Percentiles rank a stretch among this genome's conserved stretches.
phyloP scores from a whole-genome alignment of 495 filamentous ascomycete genomes.

The Recurvomyces mirabilis region DNA sequence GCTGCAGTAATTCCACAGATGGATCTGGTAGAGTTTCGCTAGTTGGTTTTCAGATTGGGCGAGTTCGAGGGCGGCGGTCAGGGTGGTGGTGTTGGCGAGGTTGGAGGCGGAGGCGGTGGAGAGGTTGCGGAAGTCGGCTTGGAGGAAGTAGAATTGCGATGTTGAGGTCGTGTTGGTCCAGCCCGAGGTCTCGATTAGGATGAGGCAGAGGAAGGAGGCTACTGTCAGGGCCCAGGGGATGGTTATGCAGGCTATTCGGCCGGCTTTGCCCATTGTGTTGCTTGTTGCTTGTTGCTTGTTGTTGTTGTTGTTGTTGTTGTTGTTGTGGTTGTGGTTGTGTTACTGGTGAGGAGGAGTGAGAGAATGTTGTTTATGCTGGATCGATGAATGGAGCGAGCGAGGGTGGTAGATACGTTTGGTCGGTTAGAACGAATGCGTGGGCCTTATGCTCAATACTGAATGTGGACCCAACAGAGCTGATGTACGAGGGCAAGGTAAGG shows the following conservation, averaged over 20 bases:
- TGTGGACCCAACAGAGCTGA: too few species aligned
- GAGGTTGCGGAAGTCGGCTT: conserved; percentile 28
- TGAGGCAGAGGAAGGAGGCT: conserved; percentile 57
- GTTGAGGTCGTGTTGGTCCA: conserved; percentile 41
- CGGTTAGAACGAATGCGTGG: too few species aligned
- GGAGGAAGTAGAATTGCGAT: conserved; percentile 58
- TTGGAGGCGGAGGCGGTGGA: conserved; percentile 8
- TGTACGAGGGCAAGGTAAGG: too few species aligned
- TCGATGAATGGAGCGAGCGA: too few species aligned
- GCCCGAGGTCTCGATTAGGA: conserved; percentile 62
- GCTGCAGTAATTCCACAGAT: conserved; percentile 78
- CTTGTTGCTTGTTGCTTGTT: too few species aligned
- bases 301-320: too few species aligned
- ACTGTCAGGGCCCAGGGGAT: conserved; percentile 53
- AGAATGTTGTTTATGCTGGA: background rate
- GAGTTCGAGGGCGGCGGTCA: conserved; percentile 14
- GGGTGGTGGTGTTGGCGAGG: conserved; percentile 5
- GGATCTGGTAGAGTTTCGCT: conserved; percentile 67
- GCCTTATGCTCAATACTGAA: too few species aligned
- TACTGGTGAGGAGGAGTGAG: background rate
- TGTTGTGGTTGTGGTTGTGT: background rate
- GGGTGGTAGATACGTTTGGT: too few species aligned
- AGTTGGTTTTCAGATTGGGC: conserved; percentile 42
- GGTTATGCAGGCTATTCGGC: conserved; percentile 70
- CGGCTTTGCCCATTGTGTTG: conserved; percentile 22